Base-by-base conservation (phyloP, 495 filamentous ascomycete species). In the Penicillium cinerascens region DNA sequence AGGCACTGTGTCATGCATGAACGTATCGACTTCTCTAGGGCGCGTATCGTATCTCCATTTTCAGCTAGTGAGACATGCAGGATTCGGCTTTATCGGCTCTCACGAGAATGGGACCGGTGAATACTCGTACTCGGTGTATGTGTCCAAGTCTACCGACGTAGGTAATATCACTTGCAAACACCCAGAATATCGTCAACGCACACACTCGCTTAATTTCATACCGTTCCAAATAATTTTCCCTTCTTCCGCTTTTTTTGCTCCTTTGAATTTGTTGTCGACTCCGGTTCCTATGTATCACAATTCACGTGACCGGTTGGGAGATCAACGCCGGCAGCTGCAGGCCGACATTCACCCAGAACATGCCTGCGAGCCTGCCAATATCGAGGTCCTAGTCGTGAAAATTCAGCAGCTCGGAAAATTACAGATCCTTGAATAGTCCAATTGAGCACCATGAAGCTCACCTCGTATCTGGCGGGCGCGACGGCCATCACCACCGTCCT, bases 401-500 rank as follows among this genome's bases (percentile, higher is more conserved):
- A 35, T 13, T 8, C 23, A 35, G 13, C 33, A 33, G 26, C 17
- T 15, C 21, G 4, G n/a, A 7, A 37, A n/a, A n/a, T n/a, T 7
- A 5, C 25, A 29, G 22, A 39, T 23, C 16, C 22, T 49, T 37
- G 0, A 11, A 10, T 16, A 37, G 7, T 26, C 18, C n/a, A 36
- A 43, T 49, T 42, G 7, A 20, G 18, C 40, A 13, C 47, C 52
- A 66, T 66, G 63, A 63, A 64, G 55, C 49, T 56, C 39, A 26
- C 58, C 42, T 54, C 47, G 18, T 61, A 55, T 29, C 42, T 72
- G 7, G 54, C 61, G 45, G 56, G 59, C 6, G 58, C 44, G 20
- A 53, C 67, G 9, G 55, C 60, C 22, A 49, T 67, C 46, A 49
- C 57, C 18, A 54, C 45, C 35, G 50, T 58, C 9, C 49, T 55